Evolutionary conservation across 345 rosid genomes (phyloP).

Genomic region (Melaleuca quinquenervia): DNA sequence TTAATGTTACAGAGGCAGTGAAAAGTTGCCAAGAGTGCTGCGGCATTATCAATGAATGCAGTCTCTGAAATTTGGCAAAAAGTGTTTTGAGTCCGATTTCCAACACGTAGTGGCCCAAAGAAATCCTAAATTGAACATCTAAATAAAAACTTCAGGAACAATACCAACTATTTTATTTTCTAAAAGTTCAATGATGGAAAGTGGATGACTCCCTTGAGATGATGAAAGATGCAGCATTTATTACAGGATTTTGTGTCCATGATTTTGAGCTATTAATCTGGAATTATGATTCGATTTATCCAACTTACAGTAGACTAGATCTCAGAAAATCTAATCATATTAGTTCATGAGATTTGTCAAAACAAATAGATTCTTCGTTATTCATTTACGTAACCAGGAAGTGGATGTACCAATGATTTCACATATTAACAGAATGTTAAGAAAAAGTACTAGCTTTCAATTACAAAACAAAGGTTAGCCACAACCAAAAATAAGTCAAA

Average conservation of each 20-base stretch:
- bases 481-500: not conserved
- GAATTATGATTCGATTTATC: not conserved
- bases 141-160: not conserved
- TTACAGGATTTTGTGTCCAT: not conserved
- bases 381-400: not conserved
- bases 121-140: not conserved
- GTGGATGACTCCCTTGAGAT: not conserved
- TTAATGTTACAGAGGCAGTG: not conserved
- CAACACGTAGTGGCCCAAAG: not conserved
- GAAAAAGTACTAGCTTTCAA: not conserved
- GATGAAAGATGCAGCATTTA: not conserved
- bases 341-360: not conserved
- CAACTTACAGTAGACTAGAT: not conserved
- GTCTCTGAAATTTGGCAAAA: not conserved
- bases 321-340: not conserved
- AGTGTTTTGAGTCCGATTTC: not conserved
- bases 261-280: not conserved
- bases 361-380: not conserved
- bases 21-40: not conserved
- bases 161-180: not conserved
- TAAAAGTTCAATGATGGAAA: not conserved
- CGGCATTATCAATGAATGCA: not conserved
- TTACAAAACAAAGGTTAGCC: not conserved
- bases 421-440: not conserved
- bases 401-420: not conserved